phyloP scores from a whole-genome alignment of 805 yeast genomes.

The Candida andamanensis region DNA sequence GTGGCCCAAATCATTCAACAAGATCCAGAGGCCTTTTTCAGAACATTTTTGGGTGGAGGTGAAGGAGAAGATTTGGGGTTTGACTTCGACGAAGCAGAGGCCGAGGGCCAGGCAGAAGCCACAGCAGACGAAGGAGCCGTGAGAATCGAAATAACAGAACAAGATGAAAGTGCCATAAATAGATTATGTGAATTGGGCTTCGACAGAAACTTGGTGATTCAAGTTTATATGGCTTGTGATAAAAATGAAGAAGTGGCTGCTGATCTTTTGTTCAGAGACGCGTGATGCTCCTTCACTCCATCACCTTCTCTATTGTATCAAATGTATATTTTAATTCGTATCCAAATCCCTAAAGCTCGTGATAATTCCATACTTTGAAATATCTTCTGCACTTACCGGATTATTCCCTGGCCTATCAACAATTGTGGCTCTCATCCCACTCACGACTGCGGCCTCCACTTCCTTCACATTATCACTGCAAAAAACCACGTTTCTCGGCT shows the following conservation, averaged over 20 bases:
- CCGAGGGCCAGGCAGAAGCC: constrained; percentile 36
- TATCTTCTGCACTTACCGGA: constrained; percentile 36
- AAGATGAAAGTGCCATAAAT: constrained; percentile 83
- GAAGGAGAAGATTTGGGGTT: constrained; percentile 46
- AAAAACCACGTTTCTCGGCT: constrained; percentile 45
- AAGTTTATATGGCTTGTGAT: constrained; percentile 96
- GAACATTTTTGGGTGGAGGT: constrained; percentile 62
- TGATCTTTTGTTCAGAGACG: constrained; percentile 66
- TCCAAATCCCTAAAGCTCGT: constrained; percentile 3
- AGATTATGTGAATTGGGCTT: constrained; percentile 92
- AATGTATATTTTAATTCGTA: too few species aligned
- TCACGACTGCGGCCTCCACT: constrained; percentile 64
- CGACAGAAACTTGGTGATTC: constrained; percentile 79
- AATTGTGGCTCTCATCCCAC: constrained; percentile 55
- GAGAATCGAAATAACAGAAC: constrained; percentile 63
- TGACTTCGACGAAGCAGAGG: constrained; percentile 30
- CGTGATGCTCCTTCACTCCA: not conserved
- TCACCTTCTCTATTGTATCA: not conserved
- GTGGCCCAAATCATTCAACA: constrained; percentile 72
- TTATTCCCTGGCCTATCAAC: constrained; percentile 77
- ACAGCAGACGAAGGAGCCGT: constrained; percentile 35
- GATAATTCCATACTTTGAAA: constrained; percentile 17
- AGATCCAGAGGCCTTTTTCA: constrained; percentile 86
- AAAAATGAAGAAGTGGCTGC: constrained; percentile 97
- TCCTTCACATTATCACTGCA: constrained; percentile 79